These are phyloP conservation scores for Dothiorella sarmentorum DNA, from an alignment of 2,329 filamentous ascomycete species.

Conservation along the genomic window DNA sequence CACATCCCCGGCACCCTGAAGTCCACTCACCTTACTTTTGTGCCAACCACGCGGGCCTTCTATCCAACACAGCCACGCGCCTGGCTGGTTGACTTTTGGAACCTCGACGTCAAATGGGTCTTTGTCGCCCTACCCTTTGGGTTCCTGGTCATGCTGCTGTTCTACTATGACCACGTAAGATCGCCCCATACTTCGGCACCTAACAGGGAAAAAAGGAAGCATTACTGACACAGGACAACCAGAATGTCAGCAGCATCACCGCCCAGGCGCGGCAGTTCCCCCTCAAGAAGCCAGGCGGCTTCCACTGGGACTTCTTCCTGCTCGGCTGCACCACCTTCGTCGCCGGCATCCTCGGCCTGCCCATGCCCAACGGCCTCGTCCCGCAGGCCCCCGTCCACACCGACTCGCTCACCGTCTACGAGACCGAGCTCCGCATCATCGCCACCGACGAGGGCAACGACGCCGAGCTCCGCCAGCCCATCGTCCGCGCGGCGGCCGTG, in stretches of 20 bases:
- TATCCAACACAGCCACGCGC: conserved; percentile 44
- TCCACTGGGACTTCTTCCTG: conserved; percentile 58
- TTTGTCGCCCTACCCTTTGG: conserved; percentile 54
- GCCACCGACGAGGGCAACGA: conserved; percentile 40
- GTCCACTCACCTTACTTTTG: conserved; percentile 38
- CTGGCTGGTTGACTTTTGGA: conserved; percentile 55
- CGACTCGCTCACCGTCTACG: conserved; percentile 46
- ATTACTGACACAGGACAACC: too few species aligned
- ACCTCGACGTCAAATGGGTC: conserved; percentile 49
- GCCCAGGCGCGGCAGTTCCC: conserved; percentile 52
- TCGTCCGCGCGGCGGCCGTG: conserved; percentile 44
- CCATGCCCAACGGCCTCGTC: conserved; percentile 53
- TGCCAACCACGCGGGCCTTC: conserved; percentile 47
- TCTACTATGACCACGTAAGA: conserved; percentile 55
- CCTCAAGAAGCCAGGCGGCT: conserved; percentile 53
- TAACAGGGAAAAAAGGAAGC: neutral
- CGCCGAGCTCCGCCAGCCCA: conserved; percentile 42
- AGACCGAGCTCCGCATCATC: conserved; percentile 31
- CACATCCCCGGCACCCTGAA: conserved; percentile 50
- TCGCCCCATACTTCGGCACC: neutral
- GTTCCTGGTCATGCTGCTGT: conserved; percentile 51
- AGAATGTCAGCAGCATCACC: conserved; percentile 44
- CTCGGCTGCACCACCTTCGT: conserved; percentile 54
- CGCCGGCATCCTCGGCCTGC: conserved; percentile 50
- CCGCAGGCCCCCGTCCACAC: conserved; percentile 57